Conservation (phyloP, 805 yeast genomes). For the Starmera pachycereana region DNA sequence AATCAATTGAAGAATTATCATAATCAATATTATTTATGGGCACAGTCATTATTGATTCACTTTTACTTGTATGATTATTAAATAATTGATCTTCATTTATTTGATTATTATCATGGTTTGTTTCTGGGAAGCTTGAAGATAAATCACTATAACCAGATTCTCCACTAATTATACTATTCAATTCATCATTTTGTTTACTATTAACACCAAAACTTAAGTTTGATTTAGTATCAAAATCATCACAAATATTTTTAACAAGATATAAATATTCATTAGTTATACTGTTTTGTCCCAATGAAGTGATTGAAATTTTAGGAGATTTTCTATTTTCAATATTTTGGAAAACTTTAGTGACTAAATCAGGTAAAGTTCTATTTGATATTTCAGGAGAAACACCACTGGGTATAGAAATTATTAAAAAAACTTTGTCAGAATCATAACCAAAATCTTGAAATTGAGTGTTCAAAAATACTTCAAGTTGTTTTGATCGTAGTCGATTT, state of each 20-base stretch:
- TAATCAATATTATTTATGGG: neutral
- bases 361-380: neutral
- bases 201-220: slow-evolving; percentile 14
- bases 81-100: too few relatives aligned
- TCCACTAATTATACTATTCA: slow-evolving; percentile 3
- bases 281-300: slow-evolving; percentile 1
- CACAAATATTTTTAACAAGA: slow-evolving; percentile 18
- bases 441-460: slow-evolving; percentile 1
- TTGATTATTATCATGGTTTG: too few relatives aligned
- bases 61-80: too few relatives aligned
- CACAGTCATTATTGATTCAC: too few relatives aligned
- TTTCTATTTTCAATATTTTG: slow-evolving; percentile 21
- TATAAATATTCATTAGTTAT: slow-evolving; percentile 24
- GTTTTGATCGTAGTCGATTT: slow-evolving; percentile 17
- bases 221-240: slow-evolving; percentile 19
- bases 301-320: slow-evolving; percentile 14
- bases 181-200: neutral
- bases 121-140: too few relatives aligned
- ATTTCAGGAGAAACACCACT: neutral
- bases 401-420: neutral
- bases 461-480: slow-evolving; percentile 19
- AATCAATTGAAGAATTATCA: slow-evolving; percentile 1
- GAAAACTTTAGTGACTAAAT: neutral
- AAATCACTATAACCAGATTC: slow-evolving; percentile 1
- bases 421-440: neutral